Conservation (phyloP, 768 basidiomycete genomes). For the Omphalotus guepiniiformis region DNA sequence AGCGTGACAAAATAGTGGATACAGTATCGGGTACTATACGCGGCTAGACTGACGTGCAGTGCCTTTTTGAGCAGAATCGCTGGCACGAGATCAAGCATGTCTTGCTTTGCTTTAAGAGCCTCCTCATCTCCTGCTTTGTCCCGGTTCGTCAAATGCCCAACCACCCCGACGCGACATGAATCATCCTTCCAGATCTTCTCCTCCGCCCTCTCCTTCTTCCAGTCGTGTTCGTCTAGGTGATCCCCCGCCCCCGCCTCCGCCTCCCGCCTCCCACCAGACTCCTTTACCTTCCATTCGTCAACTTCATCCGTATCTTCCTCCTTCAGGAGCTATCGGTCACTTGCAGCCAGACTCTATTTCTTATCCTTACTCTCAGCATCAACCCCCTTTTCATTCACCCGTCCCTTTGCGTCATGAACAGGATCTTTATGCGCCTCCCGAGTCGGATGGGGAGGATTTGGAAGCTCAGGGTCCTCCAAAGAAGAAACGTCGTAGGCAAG, state of each 20-base stretch:
- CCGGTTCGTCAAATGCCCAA: constrained; percentile 5
- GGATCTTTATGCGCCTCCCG: constrained; percentile 33
- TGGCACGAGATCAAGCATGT: no score
- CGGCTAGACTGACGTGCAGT: no score
- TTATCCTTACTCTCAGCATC: constrained; percentile 22
- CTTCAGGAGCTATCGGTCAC: constrained; percentile 32
- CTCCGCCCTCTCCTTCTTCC: neutral
- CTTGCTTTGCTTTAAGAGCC: no score
- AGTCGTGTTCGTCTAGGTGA: no score
- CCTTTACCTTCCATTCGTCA: constrained; percentile 62
- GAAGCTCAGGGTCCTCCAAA: constrained; percentile 59
- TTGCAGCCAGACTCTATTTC: constrained; percentile 23
- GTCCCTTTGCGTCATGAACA: constrained; percentile 22
- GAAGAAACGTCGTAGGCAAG: constrained; percentile 80
- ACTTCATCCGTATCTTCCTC: constrained; percentile 60
- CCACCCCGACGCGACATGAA: constrained; percentile 1
- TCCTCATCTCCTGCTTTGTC: no score
- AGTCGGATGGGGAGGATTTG: constrained; percentile 57
- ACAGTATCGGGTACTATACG: no score
- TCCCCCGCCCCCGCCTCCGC: neutral
- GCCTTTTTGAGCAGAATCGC: no score
- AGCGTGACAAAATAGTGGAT: no score
- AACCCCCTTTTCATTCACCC: constrained; percentile 16
- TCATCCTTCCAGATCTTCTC: constrained; percentile 2
- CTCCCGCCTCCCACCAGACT: neutral